A percentile compares a stretch with the other conserved stretches of the same genome.
Conservation (phyloP, 768 basidiomycete species). For the Coprinopsis cinerea region DNA sequence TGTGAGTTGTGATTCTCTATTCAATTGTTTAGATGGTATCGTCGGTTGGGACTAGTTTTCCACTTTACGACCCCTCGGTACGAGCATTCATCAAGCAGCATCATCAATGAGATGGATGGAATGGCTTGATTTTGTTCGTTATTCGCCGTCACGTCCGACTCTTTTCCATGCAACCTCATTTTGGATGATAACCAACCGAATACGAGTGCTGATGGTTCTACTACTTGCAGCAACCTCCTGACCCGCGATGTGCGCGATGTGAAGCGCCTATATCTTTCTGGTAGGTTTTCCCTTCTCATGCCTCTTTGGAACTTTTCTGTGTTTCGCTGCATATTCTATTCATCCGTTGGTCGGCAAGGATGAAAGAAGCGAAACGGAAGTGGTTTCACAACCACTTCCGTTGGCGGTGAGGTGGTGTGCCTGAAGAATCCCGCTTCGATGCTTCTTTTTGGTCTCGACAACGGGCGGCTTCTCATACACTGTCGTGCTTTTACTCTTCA, state of each 20-base stretch:
- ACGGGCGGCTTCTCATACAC: neutral
- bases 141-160: conserved; percentile 5
- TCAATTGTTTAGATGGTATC: neutral
- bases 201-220: conserved; percentile 4
- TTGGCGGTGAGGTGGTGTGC: conserved; percentile 1
- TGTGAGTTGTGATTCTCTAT: conserved; percentile 49
- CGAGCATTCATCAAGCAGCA: no score
- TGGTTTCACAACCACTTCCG: no score
- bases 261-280: conserved; percentile 91
- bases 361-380: neutral
- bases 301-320: conserved; percentile 8
- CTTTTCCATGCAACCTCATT: conserved; percentile 7
- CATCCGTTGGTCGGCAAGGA: conserved; percentile 4
- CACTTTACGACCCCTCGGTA: no score
- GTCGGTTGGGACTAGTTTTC: neutral
- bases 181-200: conserved; percentile 5
- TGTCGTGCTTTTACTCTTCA: conserved; percentile 7
- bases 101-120: conserved; percentile 19
- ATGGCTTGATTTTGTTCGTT: conserved; percentile 15
- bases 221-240: conserved; percentile 32
- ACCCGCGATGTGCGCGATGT: conserved; percentile 82
- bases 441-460: neutral
- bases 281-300: conserved; percentile 30
- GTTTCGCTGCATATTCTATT: conserved; percentile 14
- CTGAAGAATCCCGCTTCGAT: neutral